These are phyloP conservation scores for Emergomyces pasteurianus DNA, from an alignment of 2,329 filamentous ascomycete genomes.

Conservation along the genomic window DNA sequence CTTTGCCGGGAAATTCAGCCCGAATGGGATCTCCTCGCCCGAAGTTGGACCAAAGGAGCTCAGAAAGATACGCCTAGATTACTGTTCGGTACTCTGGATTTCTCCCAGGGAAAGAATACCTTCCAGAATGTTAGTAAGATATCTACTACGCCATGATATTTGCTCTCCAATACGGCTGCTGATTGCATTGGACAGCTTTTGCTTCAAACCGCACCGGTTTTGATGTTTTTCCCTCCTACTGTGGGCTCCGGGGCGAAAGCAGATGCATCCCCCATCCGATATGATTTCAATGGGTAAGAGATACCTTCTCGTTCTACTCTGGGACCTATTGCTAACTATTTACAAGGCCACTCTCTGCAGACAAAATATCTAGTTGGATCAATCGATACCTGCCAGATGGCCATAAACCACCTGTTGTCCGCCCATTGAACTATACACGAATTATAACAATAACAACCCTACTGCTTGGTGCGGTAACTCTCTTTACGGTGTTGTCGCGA, in stretches of 20 bases:
- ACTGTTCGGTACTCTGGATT: conserved; percentile 78
- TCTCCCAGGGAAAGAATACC: conserved; percentile 65
- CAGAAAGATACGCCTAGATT: conserved; percentile 43
- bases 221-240: conserved; percentile 79
- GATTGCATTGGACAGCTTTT: conserved; percentile 50
- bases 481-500: conserved; percentile 58
- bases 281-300: conserved; percentile 74
- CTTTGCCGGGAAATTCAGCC: conserved; percentile 86
- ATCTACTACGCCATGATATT: background rate
- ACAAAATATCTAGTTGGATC: conserved; percentile 69
- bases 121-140: conserved; percentile 66
- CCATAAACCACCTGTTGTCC: conserved; percentile 63
- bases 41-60: conserved; percentile 79
- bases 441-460: conserved; percentile 57
- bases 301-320: conserved; percentile 8
- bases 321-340: background rate
- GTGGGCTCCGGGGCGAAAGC: conserved; percentile 63
- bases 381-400: conserved; percentile 64
- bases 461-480: conserved; percentile 57
- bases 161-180: conserved; percentile 7
- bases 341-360: conserved; percentile 57
- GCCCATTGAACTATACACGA: conserved; percentile 78
- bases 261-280: conserved; percentile 58
- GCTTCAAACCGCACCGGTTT: conserved; percentile 85
- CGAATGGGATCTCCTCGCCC: conserved; percentile 79